Evolutionary conservation across 208 protist species (phyloP).

Genomic region (Crithidia sp.): DNA sequence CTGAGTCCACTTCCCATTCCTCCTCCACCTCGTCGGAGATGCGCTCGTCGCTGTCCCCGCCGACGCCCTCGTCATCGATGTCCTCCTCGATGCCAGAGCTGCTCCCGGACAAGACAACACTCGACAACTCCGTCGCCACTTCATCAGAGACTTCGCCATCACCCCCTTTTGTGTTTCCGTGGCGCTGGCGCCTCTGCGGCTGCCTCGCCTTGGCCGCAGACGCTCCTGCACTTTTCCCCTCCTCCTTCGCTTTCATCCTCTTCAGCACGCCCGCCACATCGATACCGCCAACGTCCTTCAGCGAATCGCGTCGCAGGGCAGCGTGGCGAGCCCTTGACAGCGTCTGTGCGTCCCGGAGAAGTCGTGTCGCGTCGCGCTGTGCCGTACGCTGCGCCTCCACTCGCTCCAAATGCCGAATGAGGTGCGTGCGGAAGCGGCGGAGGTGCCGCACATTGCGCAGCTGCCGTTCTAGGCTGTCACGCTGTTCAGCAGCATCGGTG

Average conservation of each 20-base stretch:
- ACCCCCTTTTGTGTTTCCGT: not conserved
- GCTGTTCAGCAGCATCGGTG: not conserved
- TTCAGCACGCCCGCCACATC: constrained; percentile 8
- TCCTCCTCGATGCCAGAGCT: constrained; percentile 38
- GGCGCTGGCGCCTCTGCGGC: not conserved
- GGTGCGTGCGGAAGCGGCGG: constrained; percentile 56
- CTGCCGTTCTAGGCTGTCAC: constrained; percentile 35
- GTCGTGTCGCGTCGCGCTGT: constrained; percentile 27
- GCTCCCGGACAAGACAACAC: not conserved
- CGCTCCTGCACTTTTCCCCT: not conserved
- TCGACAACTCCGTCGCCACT: constrained; percentile 12
- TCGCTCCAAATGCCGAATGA: constrained; percentile 49
- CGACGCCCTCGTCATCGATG: constrained; percentile 37
- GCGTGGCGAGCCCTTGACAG: constrained; percentile 41
- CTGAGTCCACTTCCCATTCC: constrained; percentile 2
- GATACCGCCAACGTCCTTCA: not conserved
- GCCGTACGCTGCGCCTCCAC: constrained; percentile 62
- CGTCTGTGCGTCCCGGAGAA: constrained; percentile 60
- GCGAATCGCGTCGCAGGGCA: not conserved
- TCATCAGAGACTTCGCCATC: constrained; percentile 19
- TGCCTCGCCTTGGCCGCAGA: not conserved
- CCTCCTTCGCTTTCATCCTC: not conserved
- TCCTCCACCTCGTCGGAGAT: constrained; percentile 25
- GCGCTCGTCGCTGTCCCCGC: constrained; percentile 32
- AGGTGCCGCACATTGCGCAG: constrained; percentile 64